Evolutionary conservation across 345 rosid species (phyloP).

Genomic region (Pseudoturritis turrita): DNA sequence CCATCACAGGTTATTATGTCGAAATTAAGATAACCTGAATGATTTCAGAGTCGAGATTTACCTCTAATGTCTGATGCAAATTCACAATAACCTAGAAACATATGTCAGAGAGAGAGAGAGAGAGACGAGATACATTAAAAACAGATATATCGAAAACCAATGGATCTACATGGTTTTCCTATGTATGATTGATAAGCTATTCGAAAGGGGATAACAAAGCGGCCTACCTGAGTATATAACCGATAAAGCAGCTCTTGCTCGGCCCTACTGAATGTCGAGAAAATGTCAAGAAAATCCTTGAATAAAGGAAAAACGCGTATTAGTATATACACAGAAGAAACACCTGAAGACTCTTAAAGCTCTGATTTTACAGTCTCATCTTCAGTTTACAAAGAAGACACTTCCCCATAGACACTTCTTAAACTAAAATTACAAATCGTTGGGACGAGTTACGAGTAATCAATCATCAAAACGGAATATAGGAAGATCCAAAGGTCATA

Average conservation of each 20-base stretch:
- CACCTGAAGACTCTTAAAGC: neutral
- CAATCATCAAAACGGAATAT: neutral
- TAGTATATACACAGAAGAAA: neutral
- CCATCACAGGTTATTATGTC: neutral
- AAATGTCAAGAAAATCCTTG: conserved; percentile 49
- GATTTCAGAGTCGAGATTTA: conserved; percentile 13
- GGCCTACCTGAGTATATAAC: conserved; percentile 51
- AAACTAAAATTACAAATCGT: neutral
- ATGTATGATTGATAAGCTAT: neutral
- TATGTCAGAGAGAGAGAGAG: neutral
- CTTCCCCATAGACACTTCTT: neutral
- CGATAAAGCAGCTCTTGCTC: conserved; percentile 51
- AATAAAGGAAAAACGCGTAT: neutral
- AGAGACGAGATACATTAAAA: neutral
- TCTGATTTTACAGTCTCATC: neutral
- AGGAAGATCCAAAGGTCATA: neutral
- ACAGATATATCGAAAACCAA: neutral
- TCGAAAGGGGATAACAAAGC: neutral
- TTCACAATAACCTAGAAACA: conserved; percentile 61
- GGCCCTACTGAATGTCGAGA: conserved; percentile 40
- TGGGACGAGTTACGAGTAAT: neutral
- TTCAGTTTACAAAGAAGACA: neutral
- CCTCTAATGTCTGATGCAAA: conserved; percentile 63
- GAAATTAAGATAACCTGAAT: neutral
- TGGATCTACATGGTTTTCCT: neutral